Evolutionary conservation across 257 asterid genomes (phyloP).

Genomic region (Galeopsis tetrahit): DNA sequence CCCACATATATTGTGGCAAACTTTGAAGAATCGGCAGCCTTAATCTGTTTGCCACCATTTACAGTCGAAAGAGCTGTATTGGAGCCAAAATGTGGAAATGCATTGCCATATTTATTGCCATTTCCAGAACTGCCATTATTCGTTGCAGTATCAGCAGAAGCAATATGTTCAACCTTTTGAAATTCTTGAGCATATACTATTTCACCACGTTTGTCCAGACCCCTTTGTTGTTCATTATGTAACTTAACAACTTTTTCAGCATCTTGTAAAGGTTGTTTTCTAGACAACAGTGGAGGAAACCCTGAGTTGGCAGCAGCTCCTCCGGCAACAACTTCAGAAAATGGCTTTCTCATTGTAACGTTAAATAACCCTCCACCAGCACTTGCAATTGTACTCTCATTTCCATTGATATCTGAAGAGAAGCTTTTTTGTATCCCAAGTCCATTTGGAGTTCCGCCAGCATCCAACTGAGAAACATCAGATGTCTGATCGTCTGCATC

Average conservation of each 20-base stretch:
- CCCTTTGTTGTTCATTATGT: conserved; percentile 39
- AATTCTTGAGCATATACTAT: conserved; percentile 46
- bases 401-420: conserved; percentile 44
- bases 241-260: conserved; percentile 55
- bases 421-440: conserved; percentile 41
- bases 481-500: conserved; percentile 42
- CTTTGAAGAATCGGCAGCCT: conserved; percentile 46
- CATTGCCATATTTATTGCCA: conserved; percentile 38
- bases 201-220: conserved; percentile 46
- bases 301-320: conserved; percentile 61
- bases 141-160: conserved; percentile 38
- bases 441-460: conserved; percentile 48
- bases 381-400: conserved; percentile 43
- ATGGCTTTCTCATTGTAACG: conserved; percentile 73
- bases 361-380: conserved; percentile 54
- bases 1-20: conserved; percentile 64
- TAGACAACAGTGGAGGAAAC: conserved; percentile 79
- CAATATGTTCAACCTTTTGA: conserved; percentile 38
- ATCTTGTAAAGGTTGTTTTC: conserved; percentile 56
- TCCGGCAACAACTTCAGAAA: conserved; percentile 98
- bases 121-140: conserved; percentile 38
- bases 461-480: conserved; percentile 41
- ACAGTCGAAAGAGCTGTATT: conserved; percentile 44
- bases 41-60: conserved; percentile 37
- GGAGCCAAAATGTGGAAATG: conserved; percentile 51